These are phyloP conservation scores for rapeseed (Brassica napus) DNA, from an alignment of 345 rosid genomes.

Conservation along the genomic window Da-Ae NC_063452.1:59559001-59559500, in stretches of 20 bases:
- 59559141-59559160: neutral
- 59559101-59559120: slow-evolving; percentile 18
- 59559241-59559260: neutral
- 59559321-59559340: slow-evolving; percentile 8
- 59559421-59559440: neutral
- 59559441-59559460: neutral
- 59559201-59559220: neutral
- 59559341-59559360: neutral
- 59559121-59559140: slow-evolving; percentile 29
- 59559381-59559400: neutral
- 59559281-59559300: slow-evolving; percentile 18
- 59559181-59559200: neutral
- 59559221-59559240: neutral
- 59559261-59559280: slow-evolving; percentile 21
- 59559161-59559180: slow-evolving; percentile 40
- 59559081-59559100: neutral
- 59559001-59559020: neutral
- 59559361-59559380: neutral
- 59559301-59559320: neutral
- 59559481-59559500: slow-evolving; percentile 16
- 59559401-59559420: neutral
- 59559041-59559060: neutral
- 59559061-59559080: neutral
- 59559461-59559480: slow-evolving; percentile 27
- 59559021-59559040: neutral